Evolutionary conservation across 805 yeast species (phyloP).

Genomic region (Sugiyamaella lignohabitans): DNA sequence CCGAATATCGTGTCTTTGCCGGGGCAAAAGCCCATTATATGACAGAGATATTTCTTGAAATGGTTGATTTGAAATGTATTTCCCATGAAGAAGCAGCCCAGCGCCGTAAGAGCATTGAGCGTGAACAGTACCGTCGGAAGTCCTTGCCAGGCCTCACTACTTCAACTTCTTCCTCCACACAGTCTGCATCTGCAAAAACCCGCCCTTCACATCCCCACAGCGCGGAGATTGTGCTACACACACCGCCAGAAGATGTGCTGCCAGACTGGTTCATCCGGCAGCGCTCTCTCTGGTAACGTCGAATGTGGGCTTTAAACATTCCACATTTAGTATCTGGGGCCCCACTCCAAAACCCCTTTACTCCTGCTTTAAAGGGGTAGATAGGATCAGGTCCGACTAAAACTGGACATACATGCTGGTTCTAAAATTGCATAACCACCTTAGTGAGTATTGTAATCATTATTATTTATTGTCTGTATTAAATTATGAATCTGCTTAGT

Average conservation of each 20-base stretch:
- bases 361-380: too few relatives aligned
- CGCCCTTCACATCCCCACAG: too few relatives aligned
- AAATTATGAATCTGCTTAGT: not conserved
- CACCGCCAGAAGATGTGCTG: conserved; percentile 58
- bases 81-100: conserved; percentile 46
- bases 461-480: too few relatives aligned
- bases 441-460: too few relatives aligned
- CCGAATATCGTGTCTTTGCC: conserved; percentile 74
- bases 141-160: not conserved
- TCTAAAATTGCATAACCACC: too few relatives aligned
- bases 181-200: conserved; percentile 27
- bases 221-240: conserved; percentile 32
- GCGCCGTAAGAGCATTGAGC: conserved; percentile 30
- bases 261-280: conserved; percentile 71
- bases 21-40: conserved; percentile 68
- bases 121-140: conserved; percentile 16
- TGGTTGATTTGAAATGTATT: conserved; percentile 52
- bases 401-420: too few relatives aligned
- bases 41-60: conserved; percentile 76
- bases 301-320: too few relatives aligned
- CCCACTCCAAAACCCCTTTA: too few relatives aligned
- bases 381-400: too few relatives aligned
- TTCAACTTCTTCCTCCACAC: not conserved
- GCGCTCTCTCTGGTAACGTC: conserved; percentile 57
- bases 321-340: too few relatives aligned